Base-by-base conservation (phyloP, 768 basidiomycete genomes). In the Lactifluus piperatus region DNA sequence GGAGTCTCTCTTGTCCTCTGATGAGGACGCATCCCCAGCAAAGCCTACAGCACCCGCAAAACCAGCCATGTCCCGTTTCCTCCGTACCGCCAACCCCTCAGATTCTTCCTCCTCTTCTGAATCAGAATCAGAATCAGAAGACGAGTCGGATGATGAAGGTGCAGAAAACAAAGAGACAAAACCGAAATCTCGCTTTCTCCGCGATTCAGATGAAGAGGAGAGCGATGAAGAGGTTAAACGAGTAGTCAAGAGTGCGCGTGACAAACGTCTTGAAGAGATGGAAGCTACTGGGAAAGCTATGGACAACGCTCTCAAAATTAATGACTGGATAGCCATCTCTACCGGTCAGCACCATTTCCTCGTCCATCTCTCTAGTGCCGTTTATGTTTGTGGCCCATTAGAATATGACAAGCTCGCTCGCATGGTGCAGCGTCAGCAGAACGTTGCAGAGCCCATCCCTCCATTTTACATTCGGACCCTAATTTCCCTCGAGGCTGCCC, bases 401-500 rank as follows among this genome's bases (percentile, higher is more conserved):
- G 97, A 98, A 73, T 97, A 94, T 72, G 97, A 99, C 75, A 98
- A 98, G 72, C 80, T 99, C 50, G 75, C 83, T 36, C 89, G 94
- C 45, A 86, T 98, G 77, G 85, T 95, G 51, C 85, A 91, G 70
- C 82, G 88, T 62, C 90, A 92, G 68, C 85, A 86, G 71, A 92
- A 90, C 68, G 77, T 86, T 22, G 81, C 90, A 16, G 92, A 95
- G 64, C 87, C 89, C 20, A 80, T 94, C 44, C 91, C 97, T 34
- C 83, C 90, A 2, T 86, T 94, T 69, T 94, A 84, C 74, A 77
- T 91, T 69, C 86, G 81, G 69, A 86, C 83, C 32, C 80, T 91
- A 48, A 72, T 76, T 56, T 82, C 77, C 65, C 82, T 98, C 37
- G 97, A 98, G 65, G 71, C 77, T 24, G 83, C 90, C 10, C 74